Evolutionary conservation across 805 yeast species (phyloP).

Genomic region (Candida bentonensis): DNA sequence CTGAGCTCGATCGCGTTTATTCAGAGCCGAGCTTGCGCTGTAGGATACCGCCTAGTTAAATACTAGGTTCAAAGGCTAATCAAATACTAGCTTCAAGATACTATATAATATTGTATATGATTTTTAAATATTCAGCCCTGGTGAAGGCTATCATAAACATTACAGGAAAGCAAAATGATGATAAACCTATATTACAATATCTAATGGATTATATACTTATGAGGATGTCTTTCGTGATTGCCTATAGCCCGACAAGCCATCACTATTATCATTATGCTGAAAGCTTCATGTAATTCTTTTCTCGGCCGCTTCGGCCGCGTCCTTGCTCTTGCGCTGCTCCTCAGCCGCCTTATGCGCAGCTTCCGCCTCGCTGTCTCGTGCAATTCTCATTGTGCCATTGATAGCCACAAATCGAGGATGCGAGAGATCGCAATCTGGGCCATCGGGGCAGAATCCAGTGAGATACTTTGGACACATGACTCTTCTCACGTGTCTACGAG

Average conservation of each 20-base stretch:
- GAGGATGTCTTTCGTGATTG: no score
- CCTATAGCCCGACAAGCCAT: no score
- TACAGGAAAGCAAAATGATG: no score
- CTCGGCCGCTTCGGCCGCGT: background rate
- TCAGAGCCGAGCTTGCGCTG: constrained; percentile 16
- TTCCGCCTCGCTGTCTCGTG: constrained; percentile 14
- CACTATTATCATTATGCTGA: no score
- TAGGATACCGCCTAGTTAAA: constrained; percentile 11
- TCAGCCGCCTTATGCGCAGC: constrained; percentile 2
- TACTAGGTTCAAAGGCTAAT: no score
- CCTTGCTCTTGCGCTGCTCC: background rate
- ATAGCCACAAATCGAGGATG: constrained; percentile 59
- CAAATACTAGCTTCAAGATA: no score
- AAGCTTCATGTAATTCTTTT: no score
- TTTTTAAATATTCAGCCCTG: no score
- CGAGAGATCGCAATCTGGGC: constrained; percentile 58
- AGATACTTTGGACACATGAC: constrained; percentile 65
- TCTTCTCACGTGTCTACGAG: constrained; percentile 64
- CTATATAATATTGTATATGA: no score
- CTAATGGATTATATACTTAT: no score
- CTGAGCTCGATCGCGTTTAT: constrained; percentile 15
- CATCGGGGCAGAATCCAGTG: constrained; percentile 89
- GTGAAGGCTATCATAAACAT: no score
- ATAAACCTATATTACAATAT: no score
- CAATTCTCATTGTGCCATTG: constrained; percentile 24